Evolutionary conservation across 2,329 filamentous ascomycete genomes (phyloP), one percentile per base, ranked within the genome.

Genomic region (Pseudohalonectria lignicola): DNA sequence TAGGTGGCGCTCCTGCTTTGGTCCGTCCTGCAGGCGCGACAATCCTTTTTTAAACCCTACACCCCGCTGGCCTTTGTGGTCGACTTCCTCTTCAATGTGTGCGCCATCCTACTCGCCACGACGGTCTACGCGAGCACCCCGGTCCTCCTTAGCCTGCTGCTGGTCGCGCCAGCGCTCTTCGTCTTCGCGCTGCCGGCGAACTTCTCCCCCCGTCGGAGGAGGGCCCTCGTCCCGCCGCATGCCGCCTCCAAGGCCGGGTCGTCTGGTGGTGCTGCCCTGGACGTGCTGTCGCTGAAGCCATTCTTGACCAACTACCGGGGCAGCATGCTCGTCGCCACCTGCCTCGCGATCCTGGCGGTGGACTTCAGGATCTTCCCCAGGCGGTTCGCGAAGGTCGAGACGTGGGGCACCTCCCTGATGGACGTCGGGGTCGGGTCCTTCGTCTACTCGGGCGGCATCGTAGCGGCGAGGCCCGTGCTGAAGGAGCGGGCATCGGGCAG

Each of bases 381-480:
- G 20, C 81, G 92, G 23, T 96, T 96, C 56, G 92, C 87, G 41
- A 98, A 98, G 64, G 92, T 94, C 3, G 92, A 98, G 61, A 95
- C 86, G n/a, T 98, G 92, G 86, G 92, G 92, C 39, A 95, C 90
- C 2, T 96, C 90, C n/a, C 65, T 98, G 44, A 98, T 98, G 92
- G 92, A 98, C 56, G 70, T 96, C 51, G 92, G 92, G 35, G 92
- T 98, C 34, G 92, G 92, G 20, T 94, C 88, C 11, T 98, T 98
- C 62, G 92, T 98, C 50, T 98, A 94, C 61, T 87, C 87, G 3
- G 84, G 83, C 13, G 92, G 92, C 17, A 67, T 95, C 25, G 86
- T 96, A n/a, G 87, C 85, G 28, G 87, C 88, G 12, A 74, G 90
- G 15, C 78, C 85, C 2, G 69, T 87, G 11, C 65, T 95, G 34